These are phyloP conservation scores for Litchi chinensis DNA, from an alignment of 345 rosid species.

Conservation along the genomic window DNA sequence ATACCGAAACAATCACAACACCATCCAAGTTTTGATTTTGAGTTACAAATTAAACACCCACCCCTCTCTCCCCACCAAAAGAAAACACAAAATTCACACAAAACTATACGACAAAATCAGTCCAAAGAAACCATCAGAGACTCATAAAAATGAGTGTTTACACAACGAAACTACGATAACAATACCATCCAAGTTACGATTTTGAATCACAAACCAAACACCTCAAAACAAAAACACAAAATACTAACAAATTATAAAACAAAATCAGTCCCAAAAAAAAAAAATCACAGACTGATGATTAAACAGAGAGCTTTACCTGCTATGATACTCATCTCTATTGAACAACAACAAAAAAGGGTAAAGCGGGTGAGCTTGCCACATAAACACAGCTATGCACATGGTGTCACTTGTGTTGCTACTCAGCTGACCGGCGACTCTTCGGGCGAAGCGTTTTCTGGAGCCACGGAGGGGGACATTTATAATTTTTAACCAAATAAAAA, in stretches of 20 bases:
- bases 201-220: neutral
- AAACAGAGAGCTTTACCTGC: slow-evolving; percentile 36
- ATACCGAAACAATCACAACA: neutral
- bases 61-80: neutral
- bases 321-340: slow-evolving; percentile 76
- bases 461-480: too few species aligned
- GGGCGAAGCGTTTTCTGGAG: neutral
- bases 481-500: too few species aligned
- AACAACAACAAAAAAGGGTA: slow-evolving; percentile 65
- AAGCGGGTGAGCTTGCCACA: slow-evolving; percentile 76
- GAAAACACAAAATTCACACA: neutral
- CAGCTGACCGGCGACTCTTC: too few species aligned
- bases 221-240: neutral
- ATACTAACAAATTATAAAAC: neutral
- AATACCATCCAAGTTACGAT: neutral
- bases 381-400: slow-evolving; percentile 66
- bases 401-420: neutral
- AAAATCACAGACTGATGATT: neutral
- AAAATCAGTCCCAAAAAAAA: neutral
- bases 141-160: neutral
- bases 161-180: neutral
- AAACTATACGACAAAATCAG: neutral
- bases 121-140: neutral
- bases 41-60: too few species aligned
- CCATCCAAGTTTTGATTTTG: neutral